Evolutionary conservation across 2,329 filamentous ascomycete species (phyloP).

Genomic region (Aspergillus fischeri): DNA sequence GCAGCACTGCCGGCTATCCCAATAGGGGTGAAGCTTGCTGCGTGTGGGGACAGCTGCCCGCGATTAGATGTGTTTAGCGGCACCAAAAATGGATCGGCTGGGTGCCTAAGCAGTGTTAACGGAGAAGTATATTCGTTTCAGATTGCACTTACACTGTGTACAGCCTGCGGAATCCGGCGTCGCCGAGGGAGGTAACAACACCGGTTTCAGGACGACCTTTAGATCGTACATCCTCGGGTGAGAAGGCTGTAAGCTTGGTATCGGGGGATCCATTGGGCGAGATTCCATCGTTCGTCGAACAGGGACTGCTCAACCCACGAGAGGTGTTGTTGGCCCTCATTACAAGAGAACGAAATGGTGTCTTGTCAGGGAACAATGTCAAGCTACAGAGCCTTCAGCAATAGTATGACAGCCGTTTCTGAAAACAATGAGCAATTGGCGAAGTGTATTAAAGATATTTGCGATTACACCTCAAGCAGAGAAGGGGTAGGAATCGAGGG

Average conservation of each 20-base stretch:
- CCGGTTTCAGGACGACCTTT: conserved; percentile 28
- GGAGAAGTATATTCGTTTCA: not conserved
- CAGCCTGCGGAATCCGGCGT: conserved; percentile 13
- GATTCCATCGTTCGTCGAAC: conserved; percentile 46
- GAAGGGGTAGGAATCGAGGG: not conserved
- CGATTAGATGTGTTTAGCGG: conserved; percentile 14
- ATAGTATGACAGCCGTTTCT: not conserved
- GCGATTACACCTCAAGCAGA: not conserved
- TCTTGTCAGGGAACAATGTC: not conserved
- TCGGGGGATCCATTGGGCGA: conserved; percentile 63
- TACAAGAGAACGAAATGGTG: not conserved
- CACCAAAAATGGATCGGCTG: conserved; percentile 29
- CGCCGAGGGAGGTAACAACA: conserved; percentile 11
- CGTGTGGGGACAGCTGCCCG: conserved; percentile 58
- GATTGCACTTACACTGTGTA: conserved; percentile 21
- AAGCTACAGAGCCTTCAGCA: not conserved
- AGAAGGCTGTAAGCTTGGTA: conserved; percentile 61
- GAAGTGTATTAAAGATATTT: not conserved
- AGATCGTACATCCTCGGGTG: conserved; percentile 53
- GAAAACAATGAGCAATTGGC: not conserved
- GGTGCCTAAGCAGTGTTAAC: conserved; percentile 12
- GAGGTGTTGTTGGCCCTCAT: conserved; percentile 26
- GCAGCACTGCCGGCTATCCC: conserved; percentile 14
- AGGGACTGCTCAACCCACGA: conserved; percentile 33
- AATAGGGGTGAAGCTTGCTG: conserved; percentile 58